Percentiles rank a stretch among this genome's conserved stretches.
These are phyloP conservation scores for Fusarium decemcellulare DNA, from an alignment of 2,329 filamentous ascomycete species.

Conservation along the genomic window DNA sequence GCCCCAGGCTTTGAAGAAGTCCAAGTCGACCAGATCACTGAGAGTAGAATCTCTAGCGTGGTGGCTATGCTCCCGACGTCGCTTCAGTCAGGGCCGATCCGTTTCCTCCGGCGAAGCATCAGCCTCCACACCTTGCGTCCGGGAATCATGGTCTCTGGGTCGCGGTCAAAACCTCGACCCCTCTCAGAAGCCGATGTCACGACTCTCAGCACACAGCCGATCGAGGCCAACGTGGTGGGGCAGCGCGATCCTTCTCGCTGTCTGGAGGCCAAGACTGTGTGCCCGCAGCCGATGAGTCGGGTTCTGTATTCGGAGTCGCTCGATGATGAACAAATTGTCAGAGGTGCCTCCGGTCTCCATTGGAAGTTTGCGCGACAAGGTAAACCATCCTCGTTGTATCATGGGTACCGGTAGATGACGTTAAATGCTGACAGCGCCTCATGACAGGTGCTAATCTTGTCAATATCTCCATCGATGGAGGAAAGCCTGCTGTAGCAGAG, in stretches of 20 bases:
- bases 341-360: conserved; percentile 50
- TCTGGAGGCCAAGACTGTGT: conserved; percentile 16
- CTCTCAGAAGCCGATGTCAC: conserved; percentile 40
- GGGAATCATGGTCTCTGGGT: conserved; percentile 24
- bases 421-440: conserved; percentile 10
- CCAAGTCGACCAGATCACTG: conserved; percentile 50
- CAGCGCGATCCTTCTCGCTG: conserved; percentile 14
- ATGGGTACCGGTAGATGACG: neutral
- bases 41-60: conserved; percentile 60
- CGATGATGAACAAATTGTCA: conserved; percentile 36
- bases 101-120: conserved; percentile 61
- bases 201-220: conserved; percentile 19
- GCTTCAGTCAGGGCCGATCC: conserved; percentile 65
- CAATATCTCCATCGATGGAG: conserved; percentile 47
- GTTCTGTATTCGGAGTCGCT: conserved; percentile 44
- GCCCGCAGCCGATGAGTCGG: conserved; percentile 40
- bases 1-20: conserved; percentile 46
- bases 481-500: conserved; percentile 40
- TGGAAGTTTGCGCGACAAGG: conserved; percentile 54
- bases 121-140: conserved; percentile 49
- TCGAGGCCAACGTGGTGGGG: conserved; percentile 29
- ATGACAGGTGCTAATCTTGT: conserved; percentile 46
- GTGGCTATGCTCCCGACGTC: conserved; percentile 68
- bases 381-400: conserved; percentile 19
- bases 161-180: conserved; percentile 32